phyloP scores from a whole-genome alignment of 2,329 filamentous ascomycete genomes.

The Teratosphaeria epicoccoides region DNA sequence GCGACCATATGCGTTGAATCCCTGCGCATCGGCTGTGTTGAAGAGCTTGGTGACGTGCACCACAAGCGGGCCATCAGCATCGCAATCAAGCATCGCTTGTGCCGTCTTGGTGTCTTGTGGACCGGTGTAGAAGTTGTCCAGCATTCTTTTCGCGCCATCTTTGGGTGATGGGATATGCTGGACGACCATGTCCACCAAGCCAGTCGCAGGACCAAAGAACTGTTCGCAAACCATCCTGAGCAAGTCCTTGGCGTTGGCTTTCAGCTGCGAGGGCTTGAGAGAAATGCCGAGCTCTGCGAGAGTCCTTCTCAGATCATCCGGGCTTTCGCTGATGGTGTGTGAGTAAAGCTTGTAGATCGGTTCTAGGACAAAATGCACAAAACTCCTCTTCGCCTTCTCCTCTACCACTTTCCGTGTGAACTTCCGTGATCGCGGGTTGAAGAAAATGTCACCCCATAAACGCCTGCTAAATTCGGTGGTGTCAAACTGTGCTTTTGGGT shows the following conservation, averaged over 20 bases:
- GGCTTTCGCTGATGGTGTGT: slow-evolving; percentile 83
- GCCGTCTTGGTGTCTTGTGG: slow-evolving; percentile 74
- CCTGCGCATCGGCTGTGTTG: slow-evolving; percentile 79
- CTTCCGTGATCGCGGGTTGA: slow-evolving; percentile 78
- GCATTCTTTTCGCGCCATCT: slow-evolving; percentile 62
- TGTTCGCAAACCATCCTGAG: slow-evolving; percentile 84
- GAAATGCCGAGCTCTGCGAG: slow-evolving; percentile 69
- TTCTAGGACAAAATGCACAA: slow-evolving; percentile 89
- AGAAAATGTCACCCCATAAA: slow-evolving; percentile 95
- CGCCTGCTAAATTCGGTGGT: slow-evolving; percentile 70
- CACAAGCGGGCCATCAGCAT: slow-evolving; percentile 84
- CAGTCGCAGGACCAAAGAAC: slow-evolving; percentile 82
- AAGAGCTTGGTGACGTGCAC: slow-evolving; percentile 89
- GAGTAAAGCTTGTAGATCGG: slow-evolving; percentile 97
- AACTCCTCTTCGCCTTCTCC: slow-evolving; percentile 69
- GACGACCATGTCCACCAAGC: slow-evolving; percentile 93
- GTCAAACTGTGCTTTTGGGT: slow-evolving; percentile 50
- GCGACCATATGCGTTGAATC: slow-evolving; percentile 80
- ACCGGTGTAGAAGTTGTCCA: slow-evolving; percentile 86
- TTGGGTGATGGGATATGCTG: slow-evolving; percentile 80
- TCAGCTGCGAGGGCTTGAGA: slow-evolving; percentile 87
- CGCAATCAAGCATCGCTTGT: slow-evolving; percentile 66
- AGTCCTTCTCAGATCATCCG: slow-evolving; percentile 70
- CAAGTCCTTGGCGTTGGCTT: slow-evolving; percentile 76
- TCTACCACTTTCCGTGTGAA: slow-evolving; percentile 85